Evolutionary conservation across 1,284 basidiomycete genomes (phyloP).

Genomic region (Gastroboletus turbinatus): DNA sequence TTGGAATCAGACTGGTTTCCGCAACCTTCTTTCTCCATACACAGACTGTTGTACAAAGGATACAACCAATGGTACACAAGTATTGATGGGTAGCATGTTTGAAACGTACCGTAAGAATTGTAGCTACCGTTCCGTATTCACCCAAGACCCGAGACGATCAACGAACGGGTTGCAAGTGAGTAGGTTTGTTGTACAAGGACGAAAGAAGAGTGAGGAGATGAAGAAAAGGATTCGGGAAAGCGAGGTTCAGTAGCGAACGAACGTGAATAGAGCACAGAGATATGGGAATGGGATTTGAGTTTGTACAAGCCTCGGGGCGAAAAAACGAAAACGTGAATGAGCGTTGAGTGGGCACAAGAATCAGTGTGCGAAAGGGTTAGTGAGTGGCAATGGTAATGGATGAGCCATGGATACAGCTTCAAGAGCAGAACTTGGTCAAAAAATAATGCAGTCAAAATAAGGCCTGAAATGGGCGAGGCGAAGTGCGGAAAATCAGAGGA

Average conservation of each 20-base stretch:
- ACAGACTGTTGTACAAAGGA: conserved; percentile 21
- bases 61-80: conserved; percentile 26
- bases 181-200: conserved; percentile 19
- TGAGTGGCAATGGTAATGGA: neutral
- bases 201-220: conserved; percentile 1
- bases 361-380: neutral
- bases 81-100: conserved; percentile 4
- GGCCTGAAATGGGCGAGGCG: neutral
- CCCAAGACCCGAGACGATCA: conserved; percentile 12
- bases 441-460: neutral
- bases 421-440: neutral
- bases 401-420: neutral
- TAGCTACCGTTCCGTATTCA: conserved; percentile 4
- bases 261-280: neutral
- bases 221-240: neutral
- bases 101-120: conserved; percentile 20
- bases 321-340: conserved; percentile 8
- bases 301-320: conserved; percentile 9
- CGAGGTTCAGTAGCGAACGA: conserved; percentile 2
- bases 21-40: conserved; percentile 14
- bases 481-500: neutral
- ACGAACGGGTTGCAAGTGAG: neutral
- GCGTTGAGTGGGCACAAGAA: neutral
- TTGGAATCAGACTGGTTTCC: neutral
- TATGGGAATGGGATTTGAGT: neutral